Evolutionary conservation across 148 eudicot genomes (phyloP).

Genomic region (Rhododendron simsii): DNA sequence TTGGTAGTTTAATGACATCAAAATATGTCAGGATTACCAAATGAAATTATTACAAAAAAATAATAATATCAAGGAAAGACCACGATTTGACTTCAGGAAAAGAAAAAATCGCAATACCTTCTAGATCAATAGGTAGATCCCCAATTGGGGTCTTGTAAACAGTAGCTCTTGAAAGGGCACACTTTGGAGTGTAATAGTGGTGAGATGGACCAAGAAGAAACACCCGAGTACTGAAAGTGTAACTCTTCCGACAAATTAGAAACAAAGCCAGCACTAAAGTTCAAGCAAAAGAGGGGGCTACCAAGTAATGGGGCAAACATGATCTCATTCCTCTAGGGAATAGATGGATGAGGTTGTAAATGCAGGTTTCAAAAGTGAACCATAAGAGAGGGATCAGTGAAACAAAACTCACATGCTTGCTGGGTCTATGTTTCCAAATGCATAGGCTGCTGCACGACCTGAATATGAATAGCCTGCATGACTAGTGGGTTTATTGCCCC

Average conservation of each 20-base stretch:
- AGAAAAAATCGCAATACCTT: background rate
- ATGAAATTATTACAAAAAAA: no score
- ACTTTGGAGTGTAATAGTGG: slow-evolving; percentile 89
- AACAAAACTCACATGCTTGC: slow-evolving; percentile 58
- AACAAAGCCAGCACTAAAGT: background rate
- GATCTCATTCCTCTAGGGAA: background rate
- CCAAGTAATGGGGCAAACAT: background rate
- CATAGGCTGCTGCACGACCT: slow-evolving; percentile 98
- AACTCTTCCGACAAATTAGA: slow-evolving; percentile 13
- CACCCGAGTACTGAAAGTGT: slow-evolving; percentile 58
- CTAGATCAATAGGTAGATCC: slow-evolving; percentile 70
- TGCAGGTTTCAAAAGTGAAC: background rate
- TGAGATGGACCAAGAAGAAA: slow-evolving; percentile 98
- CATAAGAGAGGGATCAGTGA: background rate
- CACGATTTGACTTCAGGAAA: background rate
- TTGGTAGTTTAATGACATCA: no score
- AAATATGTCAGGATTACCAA: no score
- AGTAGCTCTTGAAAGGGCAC: slow-evolving; percentile 88
- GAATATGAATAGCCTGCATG: slow-evolving; percentile 99
- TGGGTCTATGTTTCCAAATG: slow-evolving; percentile 93
- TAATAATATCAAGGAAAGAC: no score
- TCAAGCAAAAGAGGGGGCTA: background rate
- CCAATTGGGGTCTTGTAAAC: slow-evolving; percentile 91
- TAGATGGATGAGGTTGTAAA: background rate
- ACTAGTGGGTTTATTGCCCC: slow-evolving; percentile 41